Conservation (phyloP, 495 filamentous ascomycete species). For the Neurospora sp. region DNA sequence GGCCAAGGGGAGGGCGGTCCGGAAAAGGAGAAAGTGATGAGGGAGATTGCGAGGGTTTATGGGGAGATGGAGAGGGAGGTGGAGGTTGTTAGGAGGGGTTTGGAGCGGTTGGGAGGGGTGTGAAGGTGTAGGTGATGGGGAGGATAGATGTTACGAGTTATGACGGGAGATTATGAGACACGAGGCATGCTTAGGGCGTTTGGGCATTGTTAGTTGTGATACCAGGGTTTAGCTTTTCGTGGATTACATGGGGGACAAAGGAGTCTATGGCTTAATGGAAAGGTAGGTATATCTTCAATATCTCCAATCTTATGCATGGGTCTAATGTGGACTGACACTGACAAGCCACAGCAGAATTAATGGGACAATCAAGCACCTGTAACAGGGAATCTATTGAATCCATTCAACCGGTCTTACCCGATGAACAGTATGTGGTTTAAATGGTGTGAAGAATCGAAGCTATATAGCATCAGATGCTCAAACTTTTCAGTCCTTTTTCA, state of each 20-base stretch:
- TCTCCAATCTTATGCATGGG: no score
- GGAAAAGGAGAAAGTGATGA: slow-evolving; percentile 34
- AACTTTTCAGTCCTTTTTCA: background rate
- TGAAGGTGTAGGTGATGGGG: background rate
- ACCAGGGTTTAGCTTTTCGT: no score
- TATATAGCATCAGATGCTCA: background rate
- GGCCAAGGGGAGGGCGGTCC: slow-evolving; percentile 10
- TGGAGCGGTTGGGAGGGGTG: slow-evolving; percentile 38
- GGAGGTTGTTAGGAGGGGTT: slow-evolving; percentile 45
- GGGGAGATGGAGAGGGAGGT: slow-evolving; percentile 42
- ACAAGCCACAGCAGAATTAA: no score
- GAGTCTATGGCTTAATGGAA: no score
- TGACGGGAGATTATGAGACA: no score
- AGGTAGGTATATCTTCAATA: no score
- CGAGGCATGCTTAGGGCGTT: no score
- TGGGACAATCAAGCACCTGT: background rate
- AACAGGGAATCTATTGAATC: background rate
- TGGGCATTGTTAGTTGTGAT: no score
- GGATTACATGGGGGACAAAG: no score
- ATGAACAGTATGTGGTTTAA: background rate
- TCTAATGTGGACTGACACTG: no score
- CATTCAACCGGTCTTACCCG: background rate
- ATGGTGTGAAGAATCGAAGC: background rate
- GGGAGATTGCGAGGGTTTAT: slow-evolving; percentile 47
- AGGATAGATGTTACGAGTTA: no score